Conservation (phyloP, 2,329 filamentous ascomycete genomes). For the Davidsoniella virescens region DNA sequence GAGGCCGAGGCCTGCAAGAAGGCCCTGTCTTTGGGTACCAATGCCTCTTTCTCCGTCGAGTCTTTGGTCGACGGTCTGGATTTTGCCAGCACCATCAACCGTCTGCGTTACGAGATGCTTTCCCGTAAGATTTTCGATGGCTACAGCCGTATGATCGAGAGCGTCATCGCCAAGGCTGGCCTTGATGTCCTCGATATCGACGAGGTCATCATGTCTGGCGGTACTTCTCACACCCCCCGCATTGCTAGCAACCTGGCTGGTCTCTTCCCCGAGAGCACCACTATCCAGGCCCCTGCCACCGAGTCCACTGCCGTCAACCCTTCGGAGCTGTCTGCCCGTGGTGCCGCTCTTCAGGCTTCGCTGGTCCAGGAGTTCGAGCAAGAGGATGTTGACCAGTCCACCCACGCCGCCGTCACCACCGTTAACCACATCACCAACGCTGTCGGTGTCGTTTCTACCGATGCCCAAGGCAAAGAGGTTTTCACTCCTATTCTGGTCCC, state of each 20-base stretch:
- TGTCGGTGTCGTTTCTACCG: slow-evolving; percentile 65
- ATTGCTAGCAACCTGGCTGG: slow-evolving; percentile 65
- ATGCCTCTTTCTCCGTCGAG: slow-evolving; percentile 86
- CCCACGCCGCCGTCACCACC: slow-evolving; percentile 85
- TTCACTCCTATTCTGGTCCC: slow-evolving; percentile 71
- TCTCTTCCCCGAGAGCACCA: slow-evolving; percentile 68
- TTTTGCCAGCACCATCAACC: slow-evolving; percentile 83
- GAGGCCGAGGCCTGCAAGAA: slow-evolving; percentile 89
- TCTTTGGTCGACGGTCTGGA: slow-evolving; percentile 77
- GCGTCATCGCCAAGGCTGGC: slow-evolving; percentile 77
- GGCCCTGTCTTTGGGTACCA: slow-evolving; percentile 71
- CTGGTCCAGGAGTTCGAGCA: slow-evolving; percentile 88
- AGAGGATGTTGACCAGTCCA: slow-evolving; percentile 88
- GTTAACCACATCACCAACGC: slow-evolving; percentile 80
- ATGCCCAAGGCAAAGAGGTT: slow-evolving; percentile 41
- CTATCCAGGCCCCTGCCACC: slow-evolving; percentile 70
- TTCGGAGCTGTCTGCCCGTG: slow-evolving; percentile 73
- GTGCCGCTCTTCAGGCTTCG: slow-evolving; percentile 88
- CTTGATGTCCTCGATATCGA: slow-evolving; percentile 86
- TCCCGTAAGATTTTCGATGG: slow-evolving; percentile 73
- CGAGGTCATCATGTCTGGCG: slow-evolving; percentile 85
- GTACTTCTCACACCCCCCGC: slow-evolving; percentile 84
- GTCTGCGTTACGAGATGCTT: slow-evolving; percentile 81
- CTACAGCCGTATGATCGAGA: slow-evolving; percentile 71
- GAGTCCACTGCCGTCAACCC: slow-evolving; percentile 71